Percentiles rank a stretch among this genome's conserved stretches.
phyloP scores from a whole-genome alignment of 2,329 filamentous ascomycete genomes.

The Fusarium virguliforme region DNA sequence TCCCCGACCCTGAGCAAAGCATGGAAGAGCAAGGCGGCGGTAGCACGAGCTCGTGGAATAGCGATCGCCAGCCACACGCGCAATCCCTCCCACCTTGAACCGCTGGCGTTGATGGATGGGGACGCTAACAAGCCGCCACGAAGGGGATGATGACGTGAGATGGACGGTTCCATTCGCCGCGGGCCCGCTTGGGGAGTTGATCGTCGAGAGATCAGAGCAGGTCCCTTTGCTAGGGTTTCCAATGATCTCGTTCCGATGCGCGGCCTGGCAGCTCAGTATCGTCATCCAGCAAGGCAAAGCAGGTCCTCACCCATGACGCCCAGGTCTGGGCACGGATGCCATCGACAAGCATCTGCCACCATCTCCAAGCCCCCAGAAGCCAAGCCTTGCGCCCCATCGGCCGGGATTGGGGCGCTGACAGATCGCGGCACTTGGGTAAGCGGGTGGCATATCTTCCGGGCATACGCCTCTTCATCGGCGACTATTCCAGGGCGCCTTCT shows the following conservation, averaged over 20 bases:
- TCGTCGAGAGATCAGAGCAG: conserved; percentile 15
- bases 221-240: not conserved
- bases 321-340: not conserved
- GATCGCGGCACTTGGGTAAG: conserved; percentile 4
- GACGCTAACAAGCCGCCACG: conserved; percentile 34
- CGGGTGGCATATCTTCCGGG: conserved; percentile 32
- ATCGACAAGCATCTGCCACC: conserved; percentile 4
- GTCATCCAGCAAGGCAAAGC: not conserved
- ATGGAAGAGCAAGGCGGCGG: conserved; percentile 6
- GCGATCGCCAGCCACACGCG: conserved; percentile 24
- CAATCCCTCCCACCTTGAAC: conserved; percentile 13
- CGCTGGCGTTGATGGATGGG: conserved; percentile 23
- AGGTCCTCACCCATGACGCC: conserved; percentile 25
- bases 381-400: not conserved
- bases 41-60: conserved; percentile 4
- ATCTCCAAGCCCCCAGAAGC: not conserved
- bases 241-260: not conserved
- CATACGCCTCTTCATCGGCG: not conserved
- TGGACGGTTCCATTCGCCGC: conserved; percentile 34
- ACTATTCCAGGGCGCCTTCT: conserved; percentile 18
- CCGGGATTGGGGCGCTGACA: not conserved
- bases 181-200: not conserved
- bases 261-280: not conserved
- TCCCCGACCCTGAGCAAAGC: not conserved
- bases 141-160: conserved; percentile 50